Base-by-base conservation (phyloP, 345 rosid species). In the Eucalyptus fibrosa region DNA sequence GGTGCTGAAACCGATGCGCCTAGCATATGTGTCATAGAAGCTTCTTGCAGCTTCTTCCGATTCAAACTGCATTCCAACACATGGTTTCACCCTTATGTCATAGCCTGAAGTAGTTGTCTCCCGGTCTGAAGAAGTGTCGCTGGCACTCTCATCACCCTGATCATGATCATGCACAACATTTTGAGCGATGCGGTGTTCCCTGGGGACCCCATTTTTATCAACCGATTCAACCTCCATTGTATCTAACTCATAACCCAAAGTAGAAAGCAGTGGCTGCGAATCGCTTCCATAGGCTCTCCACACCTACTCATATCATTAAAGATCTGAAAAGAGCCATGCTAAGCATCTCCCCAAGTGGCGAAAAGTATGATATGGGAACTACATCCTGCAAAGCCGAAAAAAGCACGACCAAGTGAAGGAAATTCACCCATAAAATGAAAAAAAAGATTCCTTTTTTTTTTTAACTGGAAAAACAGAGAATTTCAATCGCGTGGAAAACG, bases 11-110 rank as follows among this genome's bases (percentile, higher is more conserved):
- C 96, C 96, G 50, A 92, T 30, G 49, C 47, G 93, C 89, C 90
- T 93, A 23, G 95, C 94, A 91, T 95, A 95, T 2, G 91, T 90
- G 86, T 95, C 93, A 23, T 94, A 95, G 49, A 93, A 94, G 23
- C 86, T 89, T 91, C 91, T 94, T 72, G 94, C 97, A 53, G 90
- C 92, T 19, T 94, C 95, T 89, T 93, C 96, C 3, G 97, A 91
- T 67, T 95, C 93, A 77, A 95, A 95, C 88, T 91, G 94, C 97
- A 95, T 94, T 18, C 96, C 97, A 11, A 94, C 89, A 28, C 69
- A 88, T 7, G 94, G 97, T 86, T 90, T 86, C 65, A 81, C 53
- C 83, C 88, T 89, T 42, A 87, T 89, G 42, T 91, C 91, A 89
- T 90, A 90, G 49, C 91, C 94, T 19, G 82, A 89, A 89, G 91